phyloP scores from a whole-genome alignment of 352 stramenopile genomes.

The Phytophthora podocarpi region DNA sequence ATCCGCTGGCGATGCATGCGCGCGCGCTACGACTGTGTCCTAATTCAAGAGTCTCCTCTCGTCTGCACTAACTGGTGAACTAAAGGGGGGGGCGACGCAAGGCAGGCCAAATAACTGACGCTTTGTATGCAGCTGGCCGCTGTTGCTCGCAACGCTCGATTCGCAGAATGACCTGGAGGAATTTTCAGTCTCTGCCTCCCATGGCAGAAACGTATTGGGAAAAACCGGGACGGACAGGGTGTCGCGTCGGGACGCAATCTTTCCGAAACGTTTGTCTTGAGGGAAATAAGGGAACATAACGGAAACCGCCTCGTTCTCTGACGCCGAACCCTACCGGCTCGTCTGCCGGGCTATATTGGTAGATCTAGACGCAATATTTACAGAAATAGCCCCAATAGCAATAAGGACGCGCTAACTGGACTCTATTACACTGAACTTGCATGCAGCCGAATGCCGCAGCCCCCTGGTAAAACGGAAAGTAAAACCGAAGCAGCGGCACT shows the following conservation, averaged over 20 bases:
- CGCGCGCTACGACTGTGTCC: background rate
- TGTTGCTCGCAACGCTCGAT: constrained; percentile 24
- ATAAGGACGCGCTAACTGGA: no score
- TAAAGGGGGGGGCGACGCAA: background rate
- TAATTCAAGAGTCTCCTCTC: background rate
- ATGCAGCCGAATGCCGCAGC: no score
- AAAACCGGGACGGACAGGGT: constrained; percentile 1
- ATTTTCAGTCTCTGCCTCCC: constrained; percentile 28
- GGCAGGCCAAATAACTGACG: constrained; percentile 20
- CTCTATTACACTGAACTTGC: no score
- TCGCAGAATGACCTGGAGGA: constrained; percentile 37
- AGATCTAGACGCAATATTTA: constrained; percentile 2
- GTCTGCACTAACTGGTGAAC: background rate
- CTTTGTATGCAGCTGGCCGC: constrained; percentile 19
- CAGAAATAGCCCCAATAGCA: constrained; percentile 6
- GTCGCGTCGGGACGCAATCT: constrained; percentile 21
- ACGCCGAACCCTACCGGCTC: constrained; percentile 8
- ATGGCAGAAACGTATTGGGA: constrained; percentile 19
- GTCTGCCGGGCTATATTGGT: constrained; percentile 24
- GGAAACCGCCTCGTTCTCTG: constrained; percentile 6
- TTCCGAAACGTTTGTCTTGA: constrained; percentile 9
- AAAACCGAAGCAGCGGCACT: background rate
- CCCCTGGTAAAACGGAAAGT: constrained; percentile 14
- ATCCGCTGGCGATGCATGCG: constrained; percentile 64
- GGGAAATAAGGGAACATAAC: background rate